Evolutionary conservation across 192 early-diverging fungal genomes (phyloP), one percentile per base, ranked within the genome.

Genomic region (Umbelopsis isabellina): DNA sequence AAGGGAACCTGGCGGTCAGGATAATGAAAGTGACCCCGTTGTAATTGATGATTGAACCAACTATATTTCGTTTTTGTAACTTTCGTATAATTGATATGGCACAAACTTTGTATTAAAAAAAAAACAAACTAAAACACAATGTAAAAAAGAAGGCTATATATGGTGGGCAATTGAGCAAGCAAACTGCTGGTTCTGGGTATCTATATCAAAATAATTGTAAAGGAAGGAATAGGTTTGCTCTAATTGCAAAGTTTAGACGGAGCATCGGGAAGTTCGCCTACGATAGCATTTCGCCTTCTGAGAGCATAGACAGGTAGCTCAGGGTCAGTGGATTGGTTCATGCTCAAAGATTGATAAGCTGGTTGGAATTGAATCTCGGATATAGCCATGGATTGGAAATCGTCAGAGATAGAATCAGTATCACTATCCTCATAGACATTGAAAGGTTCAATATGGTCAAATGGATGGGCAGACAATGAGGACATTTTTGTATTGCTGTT

Each of bases 211-310:
- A 18, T 41, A 18, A 22, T 35, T 48, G 33, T 0, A 23, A 18
- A 13, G 13, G 20, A 15, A 49, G 37, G 49, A 33, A 69, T 22
- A 25, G 20, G 21, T 12, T 69, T 12, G 33, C 64, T 65, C 11
- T 44, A 50, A 46, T 49, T 69, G 20, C 9, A 44, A 20, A 21
- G 4, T n/a, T 47, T 52, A 41, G 45, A 49, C 30, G 74, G 74
- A 66, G 74, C 74, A 25, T 75, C 74, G 35, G 74, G 74, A 11
- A 75, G 46, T 6, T 75, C 68, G 15, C 68, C 74, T 47, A 75
- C 74, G 18, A 75, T 49, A 33, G 74, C 74, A 47, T 75, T 75
- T 49, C 74, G 47, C 37, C 74, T 61, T 53, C 74, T 68, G 45
- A 75, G 58, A 18, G 74, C 64, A 66, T 75, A 75, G 20, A 70